phyloP scores from a whole-genome alignment of 2,329 filamentous ascomycete genomes.

The Aspergillus hortae region DNA sequence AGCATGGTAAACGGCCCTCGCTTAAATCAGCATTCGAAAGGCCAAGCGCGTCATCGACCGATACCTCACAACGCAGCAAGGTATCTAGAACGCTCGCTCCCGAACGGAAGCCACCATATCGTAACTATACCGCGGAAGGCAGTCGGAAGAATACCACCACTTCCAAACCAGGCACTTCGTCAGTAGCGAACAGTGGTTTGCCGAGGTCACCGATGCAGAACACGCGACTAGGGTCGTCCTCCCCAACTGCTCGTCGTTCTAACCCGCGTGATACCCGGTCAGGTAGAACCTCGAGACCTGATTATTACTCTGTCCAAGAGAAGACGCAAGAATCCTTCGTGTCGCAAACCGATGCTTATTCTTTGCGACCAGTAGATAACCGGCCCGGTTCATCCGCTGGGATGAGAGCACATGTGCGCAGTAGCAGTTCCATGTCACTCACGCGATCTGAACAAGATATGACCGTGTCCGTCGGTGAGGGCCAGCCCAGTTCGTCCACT shows the following conservation, averaged over 20 bases:
- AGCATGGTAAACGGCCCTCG: conserved; percentile 17
- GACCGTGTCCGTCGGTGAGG: conserved; percentile 27
- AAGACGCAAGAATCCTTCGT: conserved; percentile 39
- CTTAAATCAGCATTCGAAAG: conserved; percentile 17
- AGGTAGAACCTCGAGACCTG: conserved; percentile 19
- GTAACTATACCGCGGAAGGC: neutral
- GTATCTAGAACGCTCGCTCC: conserved; percentile 15
- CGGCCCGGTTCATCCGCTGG: conserved; percentile 38
- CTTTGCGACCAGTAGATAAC: conserved; percentile 30
- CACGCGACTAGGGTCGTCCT: conserved; percentile 18
- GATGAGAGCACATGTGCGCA: conserved; percentile 39
- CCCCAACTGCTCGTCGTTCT: conserved; percentile 15
- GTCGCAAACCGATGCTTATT: conserved; percentile 42
- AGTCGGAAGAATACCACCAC: conserved; percentile 7
- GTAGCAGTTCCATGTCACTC: conserved; percentile 41
- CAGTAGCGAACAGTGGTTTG: conserved; percentile 27
- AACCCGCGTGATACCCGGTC: conserved; percentile 13
- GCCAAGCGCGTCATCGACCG: conserved; percentile 5
- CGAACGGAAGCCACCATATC: conserved; percentile 15
- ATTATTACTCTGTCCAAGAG: conserved; percentile 36
- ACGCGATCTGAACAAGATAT: conserved; percentile 41
- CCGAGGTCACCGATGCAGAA: conserved; percentile 26
- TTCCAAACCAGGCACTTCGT: conserved; percentile 5
- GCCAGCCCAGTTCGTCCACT: conserved; percentile 26
- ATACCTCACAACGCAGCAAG: conserved; percentile 13